phyloP scores from a whole-genome alignment of 164 flowering plant genomes.

The Platanus orientalis region DNA sequence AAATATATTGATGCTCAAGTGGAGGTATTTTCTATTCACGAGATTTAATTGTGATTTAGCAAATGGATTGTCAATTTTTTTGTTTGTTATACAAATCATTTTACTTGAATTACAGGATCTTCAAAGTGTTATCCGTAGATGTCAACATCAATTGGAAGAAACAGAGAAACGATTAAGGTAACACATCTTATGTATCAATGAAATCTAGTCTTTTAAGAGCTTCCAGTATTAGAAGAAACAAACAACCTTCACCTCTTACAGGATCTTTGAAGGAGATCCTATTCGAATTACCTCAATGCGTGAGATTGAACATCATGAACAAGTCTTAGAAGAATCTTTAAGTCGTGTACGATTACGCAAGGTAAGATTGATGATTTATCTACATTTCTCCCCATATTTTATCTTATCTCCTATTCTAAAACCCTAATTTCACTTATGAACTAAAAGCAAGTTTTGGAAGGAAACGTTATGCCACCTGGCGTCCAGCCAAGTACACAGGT shows the following conservation, averaged over 20 bases:
- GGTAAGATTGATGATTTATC: constrained; percentile 11
- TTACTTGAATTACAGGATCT: constrained; percentile 20
- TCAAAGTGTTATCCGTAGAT: constrained; percentile 29
- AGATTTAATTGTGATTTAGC: no score
- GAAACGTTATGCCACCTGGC: constrained; percentile 5
- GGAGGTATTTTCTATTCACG: constrained; percentile 32
- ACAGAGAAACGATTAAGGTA: constrained; percentile 38
- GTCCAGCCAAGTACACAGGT: constrained; percentile 11
- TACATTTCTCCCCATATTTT: neutral
- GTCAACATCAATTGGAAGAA: constrained; percentile 31
- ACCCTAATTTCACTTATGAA: neutral
- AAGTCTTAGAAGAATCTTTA: constrained; percentile 35
- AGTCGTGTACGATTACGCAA: constrained; percentile 27
- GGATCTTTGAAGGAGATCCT: constrained; percentile 39
- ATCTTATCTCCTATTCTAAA: neutral
- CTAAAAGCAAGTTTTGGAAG: constrained; percentile 26
- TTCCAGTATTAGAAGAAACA: neutral
- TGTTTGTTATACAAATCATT: neutral
- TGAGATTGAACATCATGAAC: constrained; percentile 35
- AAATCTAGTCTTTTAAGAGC: neutral
- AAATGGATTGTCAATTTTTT: no score
- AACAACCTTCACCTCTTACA: neutral
- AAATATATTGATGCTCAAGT: constrained; percentile 29
- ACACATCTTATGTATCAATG: no score
- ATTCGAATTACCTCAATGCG: constrained; percentile 27